phyloP scores from a whole-genome alignment of 345 rosid genomes.

The Arabidopsis suecica region DNA sequence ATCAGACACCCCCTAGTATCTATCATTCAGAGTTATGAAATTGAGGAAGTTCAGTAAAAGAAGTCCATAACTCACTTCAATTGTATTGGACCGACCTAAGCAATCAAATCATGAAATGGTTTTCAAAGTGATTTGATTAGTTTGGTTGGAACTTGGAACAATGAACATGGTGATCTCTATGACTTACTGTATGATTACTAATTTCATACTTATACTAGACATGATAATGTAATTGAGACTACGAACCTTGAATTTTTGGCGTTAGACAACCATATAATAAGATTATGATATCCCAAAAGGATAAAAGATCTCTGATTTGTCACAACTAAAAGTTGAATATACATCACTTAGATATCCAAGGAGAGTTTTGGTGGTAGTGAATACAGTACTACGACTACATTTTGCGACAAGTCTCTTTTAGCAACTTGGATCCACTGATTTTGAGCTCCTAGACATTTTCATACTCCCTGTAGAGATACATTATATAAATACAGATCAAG shows the following conservation, averaged over 20 bases:
- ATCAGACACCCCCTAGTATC: neutral
- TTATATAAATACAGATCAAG: neutral
- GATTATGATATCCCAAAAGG: neutral
- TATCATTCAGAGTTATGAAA: neutral
- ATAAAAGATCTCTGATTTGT: neutral
- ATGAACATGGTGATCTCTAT: constrained; percentile 3
- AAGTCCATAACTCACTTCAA: neutral
- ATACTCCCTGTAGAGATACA: constrained; percentile 28
- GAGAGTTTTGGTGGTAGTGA: constrained; percentile 9
- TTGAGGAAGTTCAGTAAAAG: neutral
- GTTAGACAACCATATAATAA: neutral
- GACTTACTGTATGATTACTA: constrained; percentile 12
- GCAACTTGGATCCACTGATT: constrained; percentile 19
- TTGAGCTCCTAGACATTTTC: constrained; percentile 12
- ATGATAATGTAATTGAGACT: neutral
- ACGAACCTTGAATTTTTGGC: neutral
- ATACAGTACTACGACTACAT: constrained; percentile 24
- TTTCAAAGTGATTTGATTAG: constrained; percentile 20
- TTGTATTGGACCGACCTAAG: constrained; percentile 17
- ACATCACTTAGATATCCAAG: constrained; percentile 18
- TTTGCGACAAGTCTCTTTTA: neutral
- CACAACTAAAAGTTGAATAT: constrained; percentile 36
- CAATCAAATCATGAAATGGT: constrained; percentile 11
- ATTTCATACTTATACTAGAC: neutral
- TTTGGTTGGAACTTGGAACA: constrained; percentile 16